A percentile compares a stretch with the other conserved stretches of the same genome.
Evolutionary conservation across 2,329 filamentous ascomycete genomes (phyloP).

Genomic region (Fusarium nurragi): DNA sequence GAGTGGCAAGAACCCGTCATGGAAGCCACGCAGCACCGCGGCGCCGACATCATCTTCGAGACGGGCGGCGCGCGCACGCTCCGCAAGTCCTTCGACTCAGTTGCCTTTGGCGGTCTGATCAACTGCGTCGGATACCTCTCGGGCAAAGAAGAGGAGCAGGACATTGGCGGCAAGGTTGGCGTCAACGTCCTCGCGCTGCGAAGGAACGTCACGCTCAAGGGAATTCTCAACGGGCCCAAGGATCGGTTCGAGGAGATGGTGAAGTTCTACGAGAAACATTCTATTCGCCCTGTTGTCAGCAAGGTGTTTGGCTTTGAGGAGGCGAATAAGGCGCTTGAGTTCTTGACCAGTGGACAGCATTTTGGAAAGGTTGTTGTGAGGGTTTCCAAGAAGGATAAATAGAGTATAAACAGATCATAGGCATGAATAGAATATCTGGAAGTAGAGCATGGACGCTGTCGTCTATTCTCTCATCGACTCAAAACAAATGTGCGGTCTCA

Average conservation of each 20-base stretch:
- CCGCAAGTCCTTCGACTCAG: slow-evolving; percentile 60
- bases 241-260: slow-evolving; percentile 65
- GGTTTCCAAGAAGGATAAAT: slow-evolving; percentile 44
- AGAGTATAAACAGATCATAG: background rate
- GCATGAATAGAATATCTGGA: background rate
- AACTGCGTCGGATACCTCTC: slow-evolving; percentile 61
- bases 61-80: slow-evolving; percentile 63
- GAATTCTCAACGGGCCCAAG: slow-evolving; percentile 69
- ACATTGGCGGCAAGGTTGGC: slow-evolving; percentile 55
- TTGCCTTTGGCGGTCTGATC: slow-evolving; percentile 65
- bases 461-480: too few relatives aligned
- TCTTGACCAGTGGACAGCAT: slow-evolving; percentile 62
- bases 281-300: slow-evolving; percentile 60
- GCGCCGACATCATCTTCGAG: slow-evolving; percentile 66
- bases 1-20: slow-evolving; percentile 62
- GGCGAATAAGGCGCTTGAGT: slow-evolving; percentile 60
- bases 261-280: slow-evolving; percentile 54
- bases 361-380: slow-evolving; percentile 67
- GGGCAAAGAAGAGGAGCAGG: slow-evolving; percentile 63
- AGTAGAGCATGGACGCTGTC: background rate
- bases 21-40: slow-evolving; percentile 54
- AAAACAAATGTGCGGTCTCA: too few relatives aligned
- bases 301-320: slow-evolving; percentile 58
- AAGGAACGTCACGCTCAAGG: slow-evolving; percentile 59
- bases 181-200: slow-evolving; percentile 65